These are phyloP conservation scores for Saccharomycopsis sp. DNA, from an alignment of 805 yeast species.

Conservation along the genomic window DNA sequence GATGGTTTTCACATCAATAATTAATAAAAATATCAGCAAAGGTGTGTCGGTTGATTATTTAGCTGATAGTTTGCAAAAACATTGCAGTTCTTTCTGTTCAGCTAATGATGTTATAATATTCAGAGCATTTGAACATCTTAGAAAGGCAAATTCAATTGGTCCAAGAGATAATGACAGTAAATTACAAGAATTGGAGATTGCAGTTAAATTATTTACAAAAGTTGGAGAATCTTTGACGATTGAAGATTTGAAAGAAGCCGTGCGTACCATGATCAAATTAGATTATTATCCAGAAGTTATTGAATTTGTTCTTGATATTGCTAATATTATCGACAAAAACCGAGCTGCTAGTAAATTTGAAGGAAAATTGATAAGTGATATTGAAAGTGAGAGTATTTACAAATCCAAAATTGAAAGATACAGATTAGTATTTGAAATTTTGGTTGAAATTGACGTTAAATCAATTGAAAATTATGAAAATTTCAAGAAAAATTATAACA, in stretches of 20 bases:
- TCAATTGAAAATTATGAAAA: conserved; percentile 36
- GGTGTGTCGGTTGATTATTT: conserved; percentile 93
- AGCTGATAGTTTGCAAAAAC: conserved; percentile 80
- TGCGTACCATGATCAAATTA: conserved; percentile 67
- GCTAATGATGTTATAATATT: conserved; percentile 89
- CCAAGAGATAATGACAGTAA: conserved; percentile 64
- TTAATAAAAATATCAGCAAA: conserved; percentile 77
- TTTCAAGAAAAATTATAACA: conserved; percentile 25
- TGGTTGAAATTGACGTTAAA: conserved; percentile 62
- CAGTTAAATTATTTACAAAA: conserved; percentile 69
- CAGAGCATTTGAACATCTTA: conserved; percentile 87
- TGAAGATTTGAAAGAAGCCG: conserved; percentile 77
- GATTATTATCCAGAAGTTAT: conserved; percentile 82
- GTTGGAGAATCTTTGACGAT: conserved; percentile 71
- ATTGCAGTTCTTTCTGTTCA: conserved; percentile 93
- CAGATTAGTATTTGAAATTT: conserved; percentile 65
- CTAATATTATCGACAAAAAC: conserved; percentile 52
- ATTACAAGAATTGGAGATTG: conserved; percentile 59
- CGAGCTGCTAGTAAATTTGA: conserved; percentile 54
- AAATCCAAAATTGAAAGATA: conserved; percentile 55
- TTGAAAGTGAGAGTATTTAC: conserved; percentile 41
- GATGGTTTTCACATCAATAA: conserved; percentile 82
- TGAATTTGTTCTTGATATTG: conserved; percentile 70
- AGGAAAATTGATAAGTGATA: conserved; percentile 41
- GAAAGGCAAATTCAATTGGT: conserved; percentile 75